Percentiles rank a stretch among this genome's conserved stretches.
phyloP scores from a whole-genome alignment of 2,329 filamentous ascomycete species.

The Penicillium sp. region DNA sequence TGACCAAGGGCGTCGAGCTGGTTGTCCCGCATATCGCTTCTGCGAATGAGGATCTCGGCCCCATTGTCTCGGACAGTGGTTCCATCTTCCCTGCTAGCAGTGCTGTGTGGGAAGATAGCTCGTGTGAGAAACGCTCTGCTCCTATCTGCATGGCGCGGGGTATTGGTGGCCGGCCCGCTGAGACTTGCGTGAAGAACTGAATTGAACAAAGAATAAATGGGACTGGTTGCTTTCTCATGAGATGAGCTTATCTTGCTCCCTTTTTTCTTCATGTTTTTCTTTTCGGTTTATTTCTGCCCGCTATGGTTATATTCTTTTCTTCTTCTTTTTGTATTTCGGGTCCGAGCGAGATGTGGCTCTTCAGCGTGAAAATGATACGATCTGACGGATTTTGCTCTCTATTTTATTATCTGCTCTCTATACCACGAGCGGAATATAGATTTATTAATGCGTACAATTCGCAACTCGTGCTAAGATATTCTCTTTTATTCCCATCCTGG shows the following conservation, averaged over 20 bases:
- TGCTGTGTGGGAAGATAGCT: constrained; percentile 26
- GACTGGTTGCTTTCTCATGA: background rate
- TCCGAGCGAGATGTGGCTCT: background rate
- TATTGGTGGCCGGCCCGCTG: background rate
- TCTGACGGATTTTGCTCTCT: constrained; percentile 7
- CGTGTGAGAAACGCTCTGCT: constrained; percentile 12
- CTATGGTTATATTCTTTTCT: background rate
- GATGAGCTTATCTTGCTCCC: background rate
- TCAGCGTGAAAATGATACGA: constrained; percentile 5
- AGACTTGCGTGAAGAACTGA: constrained; percentile 5
- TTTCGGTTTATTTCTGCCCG: background rate
- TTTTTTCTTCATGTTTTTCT: background rate
- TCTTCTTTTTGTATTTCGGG: background rate
- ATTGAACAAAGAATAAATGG: background rate
- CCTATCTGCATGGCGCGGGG: constrained; percentile 11
- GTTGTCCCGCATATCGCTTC: constrained; percentile 40
- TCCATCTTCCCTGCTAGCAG: constrained; percentile 31
- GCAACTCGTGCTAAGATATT: too few species aligned
- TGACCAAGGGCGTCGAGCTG: constrained; percentile 38
- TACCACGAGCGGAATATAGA: background rate
- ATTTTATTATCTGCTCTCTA: background rate
- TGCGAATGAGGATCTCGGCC: constrained; percentile 13
- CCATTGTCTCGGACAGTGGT: constrained; percentile 20
- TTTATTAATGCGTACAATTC: background rate
- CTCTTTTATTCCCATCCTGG: too few species aligned